A percentile compares a stretch with the other conserved stretches of the same genome.
Conservation (phyloP, 192 early-diverging fungal species). For the Funneliformis geosporum region DNA sequence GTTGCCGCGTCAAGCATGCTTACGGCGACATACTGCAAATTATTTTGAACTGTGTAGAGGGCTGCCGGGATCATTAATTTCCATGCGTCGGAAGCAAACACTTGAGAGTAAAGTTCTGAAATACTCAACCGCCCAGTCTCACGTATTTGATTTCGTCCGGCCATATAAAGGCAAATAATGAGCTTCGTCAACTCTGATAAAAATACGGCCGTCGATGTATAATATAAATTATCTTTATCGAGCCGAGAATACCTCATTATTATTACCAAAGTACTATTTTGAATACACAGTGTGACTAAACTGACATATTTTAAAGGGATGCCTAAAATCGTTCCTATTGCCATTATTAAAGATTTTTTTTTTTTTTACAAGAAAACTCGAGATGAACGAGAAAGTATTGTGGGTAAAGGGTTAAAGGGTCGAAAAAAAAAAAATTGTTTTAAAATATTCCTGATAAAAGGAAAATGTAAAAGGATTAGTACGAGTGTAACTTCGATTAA, state of each 20-base stretch:
- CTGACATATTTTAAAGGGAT: conserved; percentile 87
- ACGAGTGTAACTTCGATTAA: too few species aligned
- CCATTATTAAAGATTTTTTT: conserved; percentile 31
- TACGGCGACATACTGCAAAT: conserved; percentile 91
- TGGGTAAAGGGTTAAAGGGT: background rate
- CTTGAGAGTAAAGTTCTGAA: conserved; percentile 43
- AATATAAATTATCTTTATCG: conserved; percentile 50
- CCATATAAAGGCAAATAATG: conserved; percentile 52
- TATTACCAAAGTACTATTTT: conserved; percentile 84
- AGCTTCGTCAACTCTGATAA: conserved; percentile 85
- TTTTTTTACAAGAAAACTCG: background rate
- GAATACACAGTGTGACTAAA: conserved; percentile 82
- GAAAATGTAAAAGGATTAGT: too few species aligned
- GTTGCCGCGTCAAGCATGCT: conserved; percentile 88
- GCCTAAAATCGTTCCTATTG: conserved; percentile 36
- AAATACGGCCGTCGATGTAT: conserved; percentile 89
- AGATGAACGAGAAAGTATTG: background rate
- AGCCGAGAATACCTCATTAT: conserved; percentile 88
- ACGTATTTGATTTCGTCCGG: conserved; percentile 36
- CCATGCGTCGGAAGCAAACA: conserved; percentile 68
- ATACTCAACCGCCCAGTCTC: conserved; percentile 36
- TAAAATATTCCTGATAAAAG: too few species aligned
- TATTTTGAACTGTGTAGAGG: conserved; percentile 95
- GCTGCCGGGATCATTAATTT: conserved; percentile 89
- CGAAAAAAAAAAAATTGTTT: background rate